These are phyloP conservation scores for Acer negundo DNA, from an alignment of 345 rosid species.

Conservation along the genomic window DNA sequence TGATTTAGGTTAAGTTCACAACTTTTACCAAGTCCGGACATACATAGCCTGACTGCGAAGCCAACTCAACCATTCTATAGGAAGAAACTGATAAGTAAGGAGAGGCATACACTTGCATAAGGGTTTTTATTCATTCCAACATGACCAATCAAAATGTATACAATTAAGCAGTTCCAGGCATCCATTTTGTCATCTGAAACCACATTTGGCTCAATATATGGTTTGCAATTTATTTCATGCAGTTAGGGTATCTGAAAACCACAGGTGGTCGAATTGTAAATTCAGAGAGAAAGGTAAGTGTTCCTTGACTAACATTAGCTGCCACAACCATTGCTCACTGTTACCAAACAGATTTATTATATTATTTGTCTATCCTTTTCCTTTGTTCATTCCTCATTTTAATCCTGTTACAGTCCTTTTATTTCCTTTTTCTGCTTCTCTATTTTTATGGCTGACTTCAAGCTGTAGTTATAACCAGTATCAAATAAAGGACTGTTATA, in stretches of 20 bases:
- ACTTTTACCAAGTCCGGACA: neutral
- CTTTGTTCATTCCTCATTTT: neutral
- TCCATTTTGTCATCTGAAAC: no score
- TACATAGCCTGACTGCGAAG: neutral
- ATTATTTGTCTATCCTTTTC: neutral
- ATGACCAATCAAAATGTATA: neutral
- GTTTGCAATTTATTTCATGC: neutral
- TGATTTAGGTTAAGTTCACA: neutral
- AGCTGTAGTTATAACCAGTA: neutral
- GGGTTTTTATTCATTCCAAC: neutral
- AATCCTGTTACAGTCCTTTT: neutral
- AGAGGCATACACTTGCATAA: neutral
- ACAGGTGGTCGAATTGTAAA: no score
- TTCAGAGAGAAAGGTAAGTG: neutral
- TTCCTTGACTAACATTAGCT: neutral
- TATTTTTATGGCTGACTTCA: neutral
- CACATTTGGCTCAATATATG: neutral
- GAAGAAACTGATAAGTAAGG: neutral
- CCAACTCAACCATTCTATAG: neutral
- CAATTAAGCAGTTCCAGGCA: neutral
- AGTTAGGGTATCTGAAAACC: neutral
- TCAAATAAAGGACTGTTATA: neutral
- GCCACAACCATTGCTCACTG: neutral
- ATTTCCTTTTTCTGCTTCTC: neutral
- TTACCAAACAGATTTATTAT: neutral